phyloP scores from a whole-genome alignment of 257 asterid genomes.

The Apocynum venetum region DNA sequence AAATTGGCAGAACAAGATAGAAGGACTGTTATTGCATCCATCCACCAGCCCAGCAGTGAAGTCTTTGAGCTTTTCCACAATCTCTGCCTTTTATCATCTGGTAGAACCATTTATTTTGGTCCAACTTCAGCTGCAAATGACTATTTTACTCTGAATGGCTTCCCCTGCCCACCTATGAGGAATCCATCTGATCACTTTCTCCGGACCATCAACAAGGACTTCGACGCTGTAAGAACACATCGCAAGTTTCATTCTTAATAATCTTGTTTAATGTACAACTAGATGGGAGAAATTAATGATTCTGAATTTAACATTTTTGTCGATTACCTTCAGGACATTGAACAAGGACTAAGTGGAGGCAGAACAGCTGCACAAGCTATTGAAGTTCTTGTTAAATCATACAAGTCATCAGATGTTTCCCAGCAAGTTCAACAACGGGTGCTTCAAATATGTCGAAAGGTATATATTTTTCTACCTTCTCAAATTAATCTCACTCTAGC shows the following conservation, averaged over 20 bases:
- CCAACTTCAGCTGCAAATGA: slow-evolving; percentile 33
- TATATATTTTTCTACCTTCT: neutral
- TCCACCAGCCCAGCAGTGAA: no score
- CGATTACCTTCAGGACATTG: slow-evolving; percentile 40
- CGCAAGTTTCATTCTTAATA: no score
- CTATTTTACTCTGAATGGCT: slow-evolving; percentile 52
- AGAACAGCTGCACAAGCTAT: slow-evolving; percentile 36
- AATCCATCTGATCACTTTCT: no score
- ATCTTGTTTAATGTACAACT: no score
- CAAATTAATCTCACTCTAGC: no score
- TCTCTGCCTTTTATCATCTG: no score
- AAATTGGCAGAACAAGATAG: no score
- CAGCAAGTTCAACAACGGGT: slow-evolving; percentile 39
- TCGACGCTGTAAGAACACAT: neutral
- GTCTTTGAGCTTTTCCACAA: no score
- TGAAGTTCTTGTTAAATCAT: slow-evolving; percentile 39
- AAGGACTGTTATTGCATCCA: no score
- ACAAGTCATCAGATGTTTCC: slow-evolving; percentile 39
- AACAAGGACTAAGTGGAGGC: slow-evolving; percentile 39
- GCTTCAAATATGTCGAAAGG: slow-evolving; percentile 35
- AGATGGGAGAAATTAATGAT: no score
- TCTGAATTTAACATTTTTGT: neutral
- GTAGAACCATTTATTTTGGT: slow-evolving; percentile 43
- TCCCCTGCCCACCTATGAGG: no score
- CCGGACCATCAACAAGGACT: no score